Conservation (phyloP, 352 stramenopile genomes). For the Phytopythium cucurbitacearum region DNA sequence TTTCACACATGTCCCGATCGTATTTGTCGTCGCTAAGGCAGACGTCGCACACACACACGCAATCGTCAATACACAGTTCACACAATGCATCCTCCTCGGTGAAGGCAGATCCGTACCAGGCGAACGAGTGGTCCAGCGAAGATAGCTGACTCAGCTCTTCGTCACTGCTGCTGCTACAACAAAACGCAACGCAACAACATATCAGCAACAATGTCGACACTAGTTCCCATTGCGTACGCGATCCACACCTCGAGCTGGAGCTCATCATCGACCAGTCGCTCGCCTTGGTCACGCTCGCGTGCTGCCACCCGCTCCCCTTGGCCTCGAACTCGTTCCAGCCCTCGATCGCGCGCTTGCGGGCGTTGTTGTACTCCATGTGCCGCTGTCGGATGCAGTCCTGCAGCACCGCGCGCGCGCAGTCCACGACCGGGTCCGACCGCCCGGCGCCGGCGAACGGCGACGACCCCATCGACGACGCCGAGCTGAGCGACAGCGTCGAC, state of each 20-base stretch:
- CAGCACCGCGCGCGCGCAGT: constrained; percentile 57
- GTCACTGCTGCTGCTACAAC: constrained; percentile 63
- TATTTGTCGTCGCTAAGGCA: constrained; percentile 29
- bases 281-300: constrained; percentile 30
- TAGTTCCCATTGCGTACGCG: not conserved
- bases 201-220: constrained; percentile 7
- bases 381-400: constrained; percentile 70
- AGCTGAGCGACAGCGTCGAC: constrained; percentile 39
- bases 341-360: constrained; percentile 69
- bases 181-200: not conserved
- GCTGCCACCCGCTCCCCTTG: constrained; percentile 27
- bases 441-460: constrained; percentile 11
- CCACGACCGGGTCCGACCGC: constrained; percentile 40
- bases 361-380: constrained; percentile 44
- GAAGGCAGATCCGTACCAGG: constrained; percentile 26
- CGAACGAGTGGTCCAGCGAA: constrained; percentile 57
- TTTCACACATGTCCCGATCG: constrained; percentile 28
- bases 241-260: constrained; percentile 39
- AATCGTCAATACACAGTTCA: constrained; percentile 2
- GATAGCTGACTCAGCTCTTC: constrained; percentile 75
- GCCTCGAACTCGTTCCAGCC: constrained; percentile 31
- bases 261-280: constrained; percentile 37
- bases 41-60: not conserved
- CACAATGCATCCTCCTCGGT: not conserved
- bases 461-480: constrained; percentile 31